Percentiles rank a stretch among this genome's conserved stretches.
These are phyloP conservation scores for Pyrenula massariospora DNA, from an alignment of 495 filamentous ascomycete species.

Conservation along the genomic window DNA sequence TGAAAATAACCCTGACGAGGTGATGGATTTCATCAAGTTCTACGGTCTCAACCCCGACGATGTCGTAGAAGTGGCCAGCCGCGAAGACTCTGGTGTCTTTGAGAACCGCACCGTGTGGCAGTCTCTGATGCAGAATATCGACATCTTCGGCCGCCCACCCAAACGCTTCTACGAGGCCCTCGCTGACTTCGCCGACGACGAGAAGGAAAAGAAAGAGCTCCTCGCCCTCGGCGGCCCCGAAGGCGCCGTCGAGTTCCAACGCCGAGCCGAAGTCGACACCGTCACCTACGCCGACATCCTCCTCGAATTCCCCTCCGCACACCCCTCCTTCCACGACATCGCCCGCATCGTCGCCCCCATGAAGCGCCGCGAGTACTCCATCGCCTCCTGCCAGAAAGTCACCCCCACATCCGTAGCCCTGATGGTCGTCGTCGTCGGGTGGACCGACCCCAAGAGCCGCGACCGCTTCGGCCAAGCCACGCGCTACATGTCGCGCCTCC, in stretches of 20 bases:
- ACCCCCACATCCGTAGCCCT: conserved; percentile 77
- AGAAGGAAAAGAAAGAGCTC: conserved; percentile 70
- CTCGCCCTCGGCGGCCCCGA: conserved; percentile 67
- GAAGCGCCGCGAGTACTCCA: conserved; percentile 96
- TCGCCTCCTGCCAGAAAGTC: conserved; percentile 89
- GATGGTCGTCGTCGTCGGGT: conserved; percentile 95
- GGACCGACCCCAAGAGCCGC: conserved; percentile 79
- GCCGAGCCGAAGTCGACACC: conserved; percentile 84
- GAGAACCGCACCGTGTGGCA: conserved; percentile 94
- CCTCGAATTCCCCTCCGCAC: conserved; percentile 77
- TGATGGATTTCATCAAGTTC: conserved; percentile 73
- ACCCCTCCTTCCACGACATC: conserved; percentile 82
- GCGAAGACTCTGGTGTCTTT: conserved; percentile 61
- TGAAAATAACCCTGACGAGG: conserved; percentile 73
- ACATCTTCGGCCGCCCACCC: conserved; percentile 91
- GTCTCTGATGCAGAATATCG: conserved; percentile 82
- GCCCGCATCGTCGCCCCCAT: conserved; percentile 78
- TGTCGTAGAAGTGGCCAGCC: conserved; percentile 80
- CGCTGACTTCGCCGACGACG: conserved; percentile 73
- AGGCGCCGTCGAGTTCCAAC: conserved; percentile 89
- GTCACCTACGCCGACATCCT: conserved; percentile 86
- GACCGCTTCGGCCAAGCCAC: conserved; percentile 90
- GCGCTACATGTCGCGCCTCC: conserved; percentile 66
- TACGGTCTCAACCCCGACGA: conserved; percentile 76
- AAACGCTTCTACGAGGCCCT: conserved; percentile 96